phyloP scores from a whole-genome alignment of 495 filamentous ascomycete genomes.

The Parmelia sp. region DNA sequence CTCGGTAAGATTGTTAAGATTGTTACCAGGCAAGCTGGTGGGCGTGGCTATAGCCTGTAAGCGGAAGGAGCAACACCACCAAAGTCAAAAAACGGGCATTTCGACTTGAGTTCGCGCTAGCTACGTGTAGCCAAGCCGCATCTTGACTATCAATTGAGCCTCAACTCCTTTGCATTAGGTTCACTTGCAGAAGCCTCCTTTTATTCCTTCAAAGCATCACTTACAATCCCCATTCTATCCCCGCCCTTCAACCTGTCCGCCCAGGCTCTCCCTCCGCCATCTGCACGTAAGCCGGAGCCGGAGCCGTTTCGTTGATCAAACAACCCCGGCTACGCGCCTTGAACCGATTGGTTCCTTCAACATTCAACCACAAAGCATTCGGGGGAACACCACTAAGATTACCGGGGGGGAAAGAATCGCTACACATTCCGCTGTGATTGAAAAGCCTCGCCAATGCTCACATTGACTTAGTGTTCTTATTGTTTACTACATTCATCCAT shows the following conservation, averaged over 20 bases:
- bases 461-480: background rate
- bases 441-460: background rate
- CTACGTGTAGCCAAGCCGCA: background rate
- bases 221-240: background rate
- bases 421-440: background rate
- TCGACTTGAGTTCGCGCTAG: conserved; percentile 5
- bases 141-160: conserved; percentile 12
- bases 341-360: conserved; percentile 5
- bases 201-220: background rate
- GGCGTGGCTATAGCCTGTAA: too few relatives aligned
- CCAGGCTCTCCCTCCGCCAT: background rate
- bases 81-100: conserved; percentile 9
- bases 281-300: background rate
- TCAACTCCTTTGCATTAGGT: conserved; percentile 9
- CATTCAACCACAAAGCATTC: conserved; percentile 3
- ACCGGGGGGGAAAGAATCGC: background rate
- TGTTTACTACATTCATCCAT: background rate
- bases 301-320: background rate
- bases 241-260: background rate
- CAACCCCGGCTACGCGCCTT: conserved; percentile 2
- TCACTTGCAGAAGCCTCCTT: background rate
- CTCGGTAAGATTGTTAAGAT: too few relatives aligned
- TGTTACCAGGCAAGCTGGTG: too few relatives aligned
- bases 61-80: too few relatives aligned
- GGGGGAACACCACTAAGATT: background rate